phyloP scores from a whole-genome alignment of 148 eudicot genomes.

The Agrostemma githago region DNA sequence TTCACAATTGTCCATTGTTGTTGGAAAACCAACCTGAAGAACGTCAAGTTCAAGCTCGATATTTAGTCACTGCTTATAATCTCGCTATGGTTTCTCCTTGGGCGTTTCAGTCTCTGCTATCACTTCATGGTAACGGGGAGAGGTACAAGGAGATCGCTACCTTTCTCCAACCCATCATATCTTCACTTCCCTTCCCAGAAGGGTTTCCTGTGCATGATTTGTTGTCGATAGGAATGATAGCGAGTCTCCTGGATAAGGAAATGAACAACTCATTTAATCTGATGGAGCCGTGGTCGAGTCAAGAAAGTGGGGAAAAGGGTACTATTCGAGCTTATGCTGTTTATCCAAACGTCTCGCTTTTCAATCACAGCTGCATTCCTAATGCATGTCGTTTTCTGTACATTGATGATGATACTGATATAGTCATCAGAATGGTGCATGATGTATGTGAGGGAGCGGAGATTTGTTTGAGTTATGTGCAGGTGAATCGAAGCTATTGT shows the following conservation, averaged over 20 bases:
- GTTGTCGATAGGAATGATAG: slow-evolving; percentile 36
- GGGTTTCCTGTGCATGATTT: slow-evolving; percentile 27
- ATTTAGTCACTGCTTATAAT: slow-evolving; percentile 59
- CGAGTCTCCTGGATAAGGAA: slow-evolving; percentile 65
- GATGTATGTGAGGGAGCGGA: slow-evolving; percentile 65
- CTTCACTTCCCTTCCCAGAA: slow-evolving; percentile 32
- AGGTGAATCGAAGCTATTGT: slow-evolving; percentile 45
- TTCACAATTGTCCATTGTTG: slow-evolving; percentile 31
- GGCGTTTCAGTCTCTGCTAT: slow-evolving; percentile 38
- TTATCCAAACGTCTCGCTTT: slow-evolving; percentile 66
- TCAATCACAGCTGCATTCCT: slow-evolving; percentile 88
- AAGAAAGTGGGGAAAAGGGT: slow-evolving; percentile 36
- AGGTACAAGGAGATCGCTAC: slow-evolving; percentile 18
- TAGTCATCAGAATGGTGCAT: slow-evolving; percentile 59
- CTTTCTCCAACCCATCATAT: slow-evolving; percentile 51
- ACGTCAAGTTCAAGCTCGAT: slow-evolving; percentile 59
- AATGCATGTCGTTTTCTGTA: slow-evolving; percentile 90
- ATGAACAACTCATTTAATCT: slow-evolving; percentile 68
- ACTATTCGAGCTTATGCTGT: slow-evolving; percentile 81
- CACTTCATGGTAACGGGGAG: slow-evolving; percentile 50
- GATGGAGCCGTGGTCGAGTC: slow-evolving; percentile 60
- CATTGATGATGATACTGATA: slow-evolving; percentile 56
- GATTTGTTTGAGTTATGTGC: slow-evolving; percentile 75
- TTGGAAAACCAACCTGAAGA: slow-evolving; percentile 32
- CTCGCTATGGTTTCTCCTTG: slow-evolving; percentile 49